Evolutionary conservation across 148 eudicot genomes (phyloP).

Genomic region (Polygonum maritimum): DNA sequence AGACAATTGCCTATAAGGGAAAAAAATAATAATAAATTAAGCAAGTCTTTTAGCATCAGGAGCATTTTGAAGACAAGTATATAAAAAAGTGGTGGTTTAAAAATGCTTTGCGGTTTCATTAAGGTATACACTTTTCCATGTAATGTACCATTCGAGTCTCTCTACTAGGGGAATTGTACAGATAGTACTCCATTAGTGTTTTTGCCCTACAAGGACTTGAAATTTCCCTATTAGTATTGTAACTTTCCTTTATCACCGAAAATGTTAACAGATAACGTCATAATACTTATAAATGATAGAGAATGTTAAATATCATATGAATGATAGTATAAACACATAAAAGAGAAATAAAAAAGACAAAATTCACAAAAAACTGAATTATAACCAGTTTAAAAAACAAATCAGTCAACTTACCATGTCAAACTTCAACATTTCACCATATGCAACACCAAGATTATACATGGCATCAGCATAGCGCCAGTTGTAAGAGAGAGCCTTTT

Average conservation of each 20-base stretch:
- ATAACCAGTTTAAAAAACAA: background rate
- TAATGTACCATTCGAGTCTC: background rate
- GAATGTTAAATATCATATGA: background rate
- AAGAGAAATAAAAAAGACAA: background rate
- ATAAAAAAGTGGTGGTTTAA: background rate
- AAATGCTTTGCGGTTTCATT: background rate
- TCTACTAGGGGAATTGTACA: background rate
- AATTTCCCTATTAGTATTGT: background rate
- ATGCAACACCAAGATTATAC: conserved; percentile 99
- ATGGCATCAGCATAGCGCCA: conserved; percentile 99
- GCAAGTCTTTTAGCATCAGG: background rate
- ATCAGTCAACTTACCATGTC: conserved; percentile 59
- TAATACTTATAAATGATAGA: background rate
- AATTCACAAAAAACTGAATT: background rate
- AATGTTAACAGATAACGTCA: background rate
- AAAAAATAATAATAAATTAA: background rate
- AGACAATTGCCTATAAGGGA: conserved; percentile 73
- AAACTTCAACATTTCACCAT: conserved; percentile 98
- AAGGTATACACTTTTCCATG: background rate
- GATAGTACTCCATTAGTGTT: background rate
- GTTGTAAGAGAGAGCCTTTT: conserved; percentile 85
- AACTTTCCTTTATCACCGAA: background rate
- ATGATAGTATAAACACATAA: background rate
- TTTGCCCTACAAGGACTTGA: background rate
- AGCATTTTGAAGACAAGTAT: background rate